Evolutionary conservation across 1,284 basidiomycete genomes (phyloP).

Genomic region (Leccinum griseonigrum): DNA sequence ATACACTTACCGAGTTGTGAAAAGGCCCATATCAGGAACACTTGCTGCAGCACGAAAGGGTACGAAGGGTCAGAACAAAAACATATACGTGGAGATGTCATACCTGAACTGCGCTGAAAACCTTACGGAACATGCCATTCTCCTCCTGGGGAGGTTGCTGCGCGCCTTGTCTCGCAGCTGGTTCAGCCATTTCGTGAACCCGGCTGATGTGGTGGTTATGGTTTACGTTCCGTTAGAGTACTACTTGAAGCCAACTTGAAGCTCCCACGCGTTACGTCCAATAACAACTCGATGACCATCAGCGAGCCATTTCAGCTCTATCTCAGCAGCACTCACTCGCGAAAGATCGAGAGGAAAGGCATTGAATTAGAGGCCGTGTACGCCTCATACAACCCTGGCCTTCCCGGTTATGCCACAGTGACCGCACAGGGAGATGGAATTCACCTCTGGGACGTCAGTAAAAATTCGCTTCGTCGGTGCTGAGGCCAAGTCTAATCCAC

Average conservation of each 20-base stretch:
- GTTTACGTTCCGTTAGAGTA: neutral
- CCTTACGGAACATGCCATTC: slow-evolving; percentile 24
- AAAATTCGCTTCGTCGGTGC: slow-evolving; percentile 4
- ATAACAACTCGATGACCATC: slow-evolving; percentile 39
- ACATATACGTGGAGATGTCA: slow-evolving; percentile 7
- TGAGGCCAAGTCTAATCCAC: slow-evolving; percentile 12
- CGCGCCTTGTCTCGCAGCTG: slow-evolving; percentile 17
- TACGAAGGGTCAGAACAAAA: neutral
- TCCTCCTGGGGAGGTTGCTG: slow-evolving; percentile 19
- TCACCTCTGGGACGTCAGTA: slow-evolving; percentile 66
- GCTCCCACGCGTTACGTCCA: slow-evolving; percentile 20
- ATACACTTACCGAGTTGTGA: slow-evolving; percentile 56
- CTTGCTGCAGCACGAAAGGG: slow-evolving; percentile 47
- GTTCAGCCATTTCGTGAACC: slow-evolving; percentile 24
- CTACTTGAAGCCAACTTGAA: neutral
- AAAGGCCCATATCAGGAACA: slow-evolving; percentile 58
- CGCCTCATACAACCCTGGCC: slow-evolving; percentile 40
- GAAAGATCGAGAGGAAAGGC: slow-evolving; percentile 12
- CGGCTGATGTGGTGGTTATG: slow-evolving; percentile 8
- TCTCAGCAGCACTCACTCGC: slow-evolving; percentile 39
- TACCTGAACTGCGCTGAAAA: slow-evolving; percentile 24
- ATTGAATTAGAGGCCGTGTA: slow-evolving; percentile 31
- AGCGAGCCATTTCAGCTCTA: slow-evolving; percentile 61
- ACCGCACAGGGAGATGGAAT: slow-evolving; percentile 69
- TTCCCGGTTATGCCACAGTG: slow-evolving; percentile 58